Percentiles rank a stretch among this genome's conserved stretches.
Evolutionary conservation across 768 basidiomycete species (phyloP).

Genomic region (Dioszegia crocea): DNA sequence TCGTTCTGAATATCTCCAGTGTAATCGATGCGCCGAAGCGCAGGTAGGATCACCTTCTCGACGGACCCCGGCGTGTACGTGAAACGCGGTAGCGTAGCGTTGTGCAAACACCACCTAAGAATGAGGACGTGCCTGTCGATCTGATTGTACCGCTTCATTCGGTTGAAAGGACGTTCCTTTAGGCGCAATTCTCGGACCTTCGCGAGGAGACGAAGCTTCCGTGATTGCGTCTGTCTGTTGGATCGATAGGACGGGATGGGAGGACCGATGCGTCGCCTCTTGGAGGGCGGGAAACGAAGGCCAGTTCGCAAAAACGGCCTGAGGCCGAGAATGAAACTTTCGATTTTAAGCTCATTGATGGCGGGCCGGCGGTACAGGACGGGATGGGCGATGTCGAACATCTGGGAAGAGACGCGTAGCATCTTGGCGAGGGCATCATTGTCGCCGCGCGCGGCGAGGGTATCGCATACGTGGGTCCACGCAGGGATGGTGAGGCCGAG

Average conservation of each 20-base stretch:
- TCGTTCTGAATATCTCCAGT: neutral
- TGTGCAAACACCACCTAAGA: neutral
- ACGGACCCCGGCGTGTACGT: neutral
- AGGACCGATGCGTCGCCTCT: neutral
- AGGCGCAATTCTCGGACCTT: neutral
- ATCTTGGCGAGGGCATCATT: neutral
- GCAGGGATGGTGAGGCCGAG: too few species aligned
- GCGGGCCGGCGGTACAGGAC: neutral
- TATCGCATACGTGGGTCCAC: too few species aligned
- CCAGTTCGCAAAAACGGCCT: neutral
- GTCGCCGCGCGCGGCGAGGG: neutral
- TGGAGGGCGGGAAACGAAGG: neutral
- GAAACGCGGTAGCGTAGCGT: neutral
- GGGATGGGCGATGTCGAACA: neutral
- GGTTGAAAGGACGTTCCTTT: neutral
- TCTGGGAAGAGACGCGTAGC: neutral
- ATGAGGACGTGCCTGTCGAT: neutral
- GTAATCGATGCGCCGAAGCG: neutral
- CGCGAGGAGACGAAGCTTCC: neutral
- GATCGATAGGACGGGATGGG: too few species aligned
- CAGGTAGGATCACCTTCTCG: too few species aligned
- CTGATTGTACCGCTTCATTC: neutral
- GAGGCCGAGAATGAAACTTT: constrained; percentile 1
- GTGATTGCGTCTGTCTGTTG: neutral
- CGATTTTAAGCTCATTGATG: neutral